Evolutionary conservation across 225 moss, liverwort and hornwort genomes (phyloP).

Genomic region (Neckera pumila): DNA sequence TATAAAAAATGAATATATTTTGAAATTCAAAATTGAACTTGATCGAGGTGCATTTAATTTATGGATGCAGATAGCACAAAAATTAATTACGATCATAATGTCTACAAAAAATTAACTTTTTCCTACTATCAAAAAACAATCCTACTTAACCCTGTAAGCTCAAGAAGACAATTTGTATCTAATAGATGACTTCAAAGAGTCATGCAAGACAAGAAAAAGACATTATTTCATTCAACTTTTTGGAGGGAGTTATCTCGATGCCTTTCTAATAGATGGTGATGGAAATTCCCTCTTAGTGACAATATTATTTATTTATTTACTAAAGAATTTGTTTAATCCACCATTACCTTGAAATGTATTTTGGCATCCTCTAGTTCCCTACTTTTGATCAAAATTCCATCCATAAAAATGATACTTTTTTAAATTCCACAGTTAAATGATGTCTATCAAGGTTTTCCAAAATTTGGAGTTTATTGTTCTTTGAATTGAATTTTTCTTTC

Average conservation of each 20-base stretch:
- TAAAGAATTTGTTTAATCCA: background rate
- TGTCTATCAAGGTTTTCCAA: background rate
- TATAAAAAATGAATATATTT: background rate
- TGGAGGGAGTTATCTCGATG: accelerated
- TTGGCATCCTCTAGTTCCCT: background rate
- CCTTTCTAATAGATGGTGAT: background rate
- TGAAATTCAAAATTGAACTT: background rate
- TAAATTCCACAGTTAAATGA: background rate
- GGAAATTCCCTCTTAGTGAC: background rate
- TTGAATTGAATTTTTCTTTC: background rate
- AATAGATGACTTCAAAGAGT: background rate
- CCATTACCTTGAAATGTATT: background rate
- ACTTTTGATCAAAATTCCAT: background rate
- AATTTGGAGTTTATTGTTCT: accelerated
- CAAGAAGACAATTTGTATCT: accelerated
- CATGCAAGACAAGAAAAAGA: background rate
- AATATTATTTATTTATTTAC: background rate
- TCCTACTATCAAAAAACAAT: background rate
- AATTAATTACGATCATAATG: too few species aligned
- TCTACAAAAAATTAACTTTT: background rate
- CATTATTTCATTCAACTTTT: background rate
- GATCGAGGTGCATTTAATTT: background rate
- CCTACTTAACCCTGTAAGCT: accelerated
- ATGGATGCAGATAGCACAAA: background rate
- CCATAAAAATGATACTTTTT: background rate